Conservation (phyloP, 108 stramenopile genomes). For the Hondaea fermentalgiana region DNA sequence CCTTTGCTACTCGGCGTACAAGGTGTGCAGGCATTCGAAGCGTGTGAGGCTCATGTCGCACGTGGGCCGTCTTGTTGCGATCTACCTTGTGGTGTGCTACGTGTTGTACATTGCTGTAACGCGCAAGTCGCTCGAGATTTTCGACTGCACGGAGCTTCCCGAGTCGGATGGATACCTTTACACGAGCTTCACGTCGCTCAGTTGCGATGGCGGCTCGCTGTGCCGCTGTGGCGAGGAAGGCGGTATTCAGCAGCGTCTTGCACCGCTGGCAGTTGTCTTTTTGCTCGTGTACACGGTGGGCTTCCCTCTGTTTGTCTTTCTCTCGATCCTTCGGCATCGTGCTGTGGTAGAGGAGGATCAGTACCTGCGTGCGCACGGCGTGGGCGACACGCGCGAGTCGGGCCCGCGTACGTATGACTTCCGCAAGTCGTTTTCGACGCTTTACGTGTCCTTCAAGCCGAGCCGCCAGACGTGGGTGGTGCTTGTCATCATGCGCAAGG, state of each 20-base stretch:
- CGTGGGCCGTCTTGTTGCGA: not conserved
- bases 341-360: slow-evolving; percentile 20
- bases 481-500: slow-evolving; percentile 27
- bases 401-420: not conserved
- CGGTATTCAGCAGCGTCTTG: slow-evolving; percentile 7
- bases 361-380: slow-evolving; percentile 20
- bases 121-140: slow-evolving; percentile 24
- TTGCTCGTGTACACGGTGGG: slow-evolving; percentile 29
- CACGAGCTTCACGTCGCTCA: slow-evolving; percentile 17
- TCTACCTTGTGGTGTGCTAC: slow-evolving; percentile 22
- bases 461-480: slow-evolving; percentile 21
- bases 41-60: slow-evolving; percentile 5
- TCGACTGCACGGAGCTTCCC: slow-evolving; percentile 31
- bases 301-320: slow-evolving; percentile 23
- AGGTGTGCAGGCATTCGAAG: slow-evolving; percentile 3
- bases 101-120: slow-evolving; percentile 31
- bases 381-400: slow-evolving; percentile 5
- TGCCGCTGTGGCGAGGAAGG: not conserved
- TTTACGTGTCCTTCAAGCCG: slow-evolving; percentile 34
- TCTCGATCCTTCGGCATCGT: not conserved
- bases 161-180: slow-evolving; percentile 28
- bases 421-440: slow-evolving; percentile 19
- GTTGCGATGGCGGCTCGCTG: slow-evolving; percentile 19
- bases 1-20: slow-evolving; percentile 11
- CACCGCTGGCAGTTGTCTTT: slow-evolving; percentile 20